Base-by-base conservation (phyloP, 345 rosid species). In the Aquilaria sinensis region DNA sequence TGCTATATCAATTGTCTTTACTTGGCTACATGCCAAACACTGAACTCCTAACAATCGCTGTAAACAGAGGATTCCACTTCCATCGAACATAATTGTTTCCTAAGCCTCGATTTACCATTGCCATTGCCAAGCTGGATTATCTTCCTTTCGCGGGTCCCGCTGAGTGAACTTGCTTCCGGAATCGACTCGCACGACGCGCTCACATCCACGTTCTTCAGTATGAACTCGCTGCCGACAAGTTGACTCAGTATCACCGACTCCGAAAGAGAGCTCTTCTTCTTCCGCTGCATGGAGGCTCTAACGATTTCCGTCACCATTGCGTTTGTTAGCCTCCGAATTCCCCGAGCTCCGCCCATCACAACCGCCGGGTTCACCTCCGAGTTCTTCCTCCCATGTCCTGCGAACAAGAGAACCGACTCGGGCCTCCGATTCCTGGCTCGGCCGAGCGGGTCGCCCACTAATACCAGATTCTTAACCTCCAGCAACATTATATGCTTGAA, bases 301-400 rank as follows among this genome's bases (percentile, higher is more conserved):
- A 77, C 99, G 14, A 94, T 81, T 67, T 82, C 90, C 0, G 85
- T 90, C 60, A 84, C 68, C 96, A 94, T 85, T 33, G 83, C 73
- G 5, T 51, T 72, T 13, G 95, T 73, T 37, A 94, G 37, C 37
- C 90, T 66, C 52, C 99, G 74, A 11, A 86, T 77, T n/a, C 99
- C 94, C 31, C 72, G 78, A 12, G 81, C 76, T 32, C 96, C 96
- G 1, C 99, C 99, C 68, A 83, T 83, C 70, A 90, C 10, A 57
- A 90, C 61, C 45, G 72, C 79, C 10, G 97, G 66, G 75, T 83
- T 82, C 0, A 79, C 81, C 62, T 77, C 90, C 33, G 81, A 59
- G 60, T 51, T 74, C 65, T 60, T 76, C 62, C 73, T 81, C 7
- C 56, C 41, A 9, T 56, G 79, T 57, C 71, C 77, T 0, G 53